Conservation (phyloP, 2,329 filamentous ascomycete genomes). For the Alternaria sp. region DNA sequence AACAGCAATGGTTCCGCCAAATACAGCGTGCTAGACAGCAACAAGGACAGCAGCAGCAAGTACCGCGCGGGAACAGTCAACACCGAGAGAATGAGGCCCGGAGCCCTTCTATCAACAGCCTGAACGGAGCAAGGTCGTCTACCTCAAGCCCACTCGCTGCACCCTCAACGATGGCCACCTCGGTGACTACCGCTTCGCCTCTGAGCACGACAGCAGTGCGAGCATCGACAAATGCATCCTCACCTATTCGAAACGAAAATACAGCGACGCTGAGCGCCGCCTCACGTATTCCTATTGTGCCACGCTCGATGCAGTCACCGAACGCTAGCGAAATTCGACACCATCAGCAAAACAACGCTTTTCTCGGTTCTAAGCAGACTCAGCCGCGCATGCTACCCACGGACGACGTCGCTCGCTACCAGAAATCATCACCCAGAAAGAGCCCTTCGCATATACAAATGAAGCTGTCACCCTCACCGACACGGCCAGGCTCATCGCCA, state of each 20-base stretch:
- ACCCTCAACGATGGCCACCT: background rate
- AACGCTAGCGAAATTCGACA: background rate
- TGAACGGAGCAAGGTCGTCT: background rate
- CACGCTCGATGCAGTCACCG: background rate
- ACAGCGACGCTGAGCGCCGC: background rate
- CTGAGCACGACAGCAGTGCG: background rate
- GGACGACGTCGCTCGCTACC: background rate
- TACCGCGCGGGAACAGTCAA: background rate
- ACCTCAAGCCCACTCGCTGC: background rate
- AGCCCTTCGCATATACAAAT: background rate
- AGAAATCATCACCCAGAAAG: background rate
- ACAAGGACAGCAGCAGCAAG: background rate
- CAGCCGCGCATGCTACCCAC: background rate
- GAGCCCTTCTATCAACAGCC: background rate
- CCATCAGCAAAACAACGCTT: background rate
- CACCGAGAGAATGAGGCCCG: background rate
- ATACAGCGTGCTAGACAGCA: background rate
- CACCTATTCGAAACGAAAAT: background rate
- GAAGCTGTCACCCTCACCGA: background rate
- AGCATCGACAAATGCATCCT: background rate
- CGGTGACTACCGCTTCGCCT: background rate
- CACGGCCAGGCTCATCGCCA: background rate
- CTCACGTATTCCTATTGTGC: background rate
- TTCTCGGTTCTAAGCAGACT: background rate
- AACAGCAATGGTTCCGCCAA: background rate